phyloP scores from a whole-genome alignment of 2,329 filamentous ascomycete genomes.

The Metarhizium robertsii region DNA sequence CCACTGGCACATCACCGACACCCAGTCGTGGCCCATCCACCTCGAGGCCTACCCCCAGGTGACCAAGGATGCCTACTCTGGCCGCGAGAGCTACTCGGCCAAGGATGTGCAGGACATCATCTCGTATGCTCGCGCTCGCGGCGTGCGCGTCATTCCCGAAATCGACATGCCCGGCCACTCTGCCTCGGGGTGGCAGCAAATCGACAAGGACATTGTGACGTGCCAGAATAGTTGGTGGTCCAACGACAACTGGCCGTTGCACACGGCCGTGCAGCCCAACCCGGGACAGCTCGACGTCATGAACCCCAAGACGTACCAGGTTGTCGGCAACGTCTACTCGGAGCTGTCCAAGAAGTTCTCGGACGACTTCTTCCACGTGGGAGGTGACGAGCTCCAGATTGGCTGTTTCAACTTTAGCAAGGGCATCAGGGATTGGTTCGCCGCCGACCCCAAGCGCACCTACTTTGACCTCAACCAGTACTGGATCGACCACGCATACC shows the following conservation, averaged over 20 bases:
- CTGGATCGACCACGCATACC: conserved; percentile 42
- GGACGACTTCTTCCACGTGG: conserved; percentile 46
- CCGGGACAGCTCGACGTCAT: conserved; percentile 47
- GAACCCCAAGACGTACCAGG: conserved; percentile 45
- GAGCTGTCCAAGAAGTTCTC: conserved; percentile 40
- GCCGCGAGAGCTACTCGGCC: conserved; percentile 35
- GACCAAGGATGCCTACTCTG: conserved; percentile 44
- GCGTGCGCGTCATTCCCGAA: conserved; percentile 46
- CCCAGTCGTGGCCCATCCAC: conserved; percentile 45
- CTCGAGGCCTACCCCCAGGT: conserved; percentile 40
- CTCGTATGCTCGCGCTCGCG: conserved; percentile 39
- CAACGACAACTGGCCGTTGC: conserved; percentile 42
- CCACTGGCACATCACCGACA: conserved; percentile 47
- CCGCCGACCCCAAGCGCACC: conserved; percentile 28
- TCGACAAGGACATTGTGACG: conserved; percentile 42
- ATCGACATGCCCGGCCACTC: conserved; percentile 50
- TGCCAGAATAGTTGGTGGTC: conserved; percentile 51
- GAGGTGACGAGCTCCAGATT: conserved; percentile 44
- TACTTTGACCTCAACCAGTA: conserved; percentile 43
- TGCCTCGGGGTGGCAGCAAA: conserved; percentile 42
- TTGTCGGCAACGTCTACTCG: conserved; percentile 42
- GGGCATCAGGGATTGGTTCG: conserved; percentile 38
- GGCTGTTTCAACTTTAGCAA: conserved; percentile 47
- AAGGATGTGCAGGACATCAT: conserved; percentile 33
- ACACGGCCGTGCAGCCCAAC: conserved; percentile 45